A percentile compares a stretch with the other conserved stretches of the same genome.
Conservation (phyloP, 2,329 filamentous ascomycete genomes). For the Cordyceps farinosa region DNA sequence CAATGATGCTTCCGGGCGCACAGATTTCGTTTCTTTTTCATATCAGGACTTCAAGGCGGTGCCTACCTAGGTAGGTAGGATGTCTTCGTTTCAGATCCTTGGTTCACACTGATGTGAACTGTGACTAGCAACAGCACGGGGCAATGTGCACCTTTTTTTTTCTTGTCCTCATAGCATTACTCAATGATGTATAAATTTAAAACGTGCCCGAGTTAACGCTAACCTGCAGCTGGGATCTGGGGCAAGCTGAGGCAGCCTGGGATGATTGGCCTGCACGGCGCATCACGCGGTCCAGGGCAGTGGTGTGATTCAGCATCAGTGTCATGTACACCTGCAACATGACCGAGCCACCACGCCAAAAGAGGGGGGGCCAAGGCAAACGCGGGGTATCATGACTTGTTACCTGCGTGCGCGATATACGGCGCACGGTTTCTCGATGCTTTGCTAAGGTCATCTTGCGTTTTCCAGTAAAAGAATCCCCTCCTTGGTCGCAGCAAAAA, state of each 20-base stretch:
- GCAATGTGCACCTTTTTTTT: not conserved
- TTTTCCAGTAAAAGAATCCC: not conserved
- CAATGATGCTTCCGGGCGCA: not conserved
- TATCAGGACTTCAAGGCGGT: too few species aligned
- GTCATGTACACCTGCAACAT: conserved; percentile 11
- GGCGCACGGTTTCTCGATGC: not conserved
- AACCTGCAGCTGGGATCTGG: not conserved
- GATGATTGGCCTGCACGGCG: not conserved
- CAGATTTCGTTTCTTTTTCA: not conserved
- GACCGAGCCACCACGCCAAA: conserved; percentile 2
- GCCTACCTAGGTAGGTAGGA: too few species aligned
- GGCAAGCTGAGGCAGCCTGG: not conserved
- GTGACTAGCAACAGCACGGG: too few species aligned
- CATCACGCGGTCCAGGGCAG: not conserved
- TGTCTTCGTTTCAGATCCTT: too few species aligned
- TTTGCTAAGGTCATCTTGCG: not conserved
- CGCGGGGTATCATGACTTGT: conserved; percentile 1
- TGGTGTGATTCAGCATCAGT: not conserved
- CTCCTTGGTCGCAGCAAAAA: not conserved
- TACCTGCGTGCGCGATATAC: conserved; percentile 2
- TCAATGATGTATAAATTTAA: not conserved
- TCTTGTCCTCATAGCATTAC: not conserved
- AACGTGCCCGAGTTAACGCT: not conserved
- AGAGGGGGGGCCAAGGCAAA: conserved; percentile 13
- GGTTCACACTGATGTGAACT: too few species aligned